Percentiles rank a stretch among this genome's conserved stretches.
These are phyloP conservation scores for Knoxdaviesia capensis DNA, from an alignment of 2,329 filamentous ascomycete genomes.

Conservation along the genomic window DNA sequence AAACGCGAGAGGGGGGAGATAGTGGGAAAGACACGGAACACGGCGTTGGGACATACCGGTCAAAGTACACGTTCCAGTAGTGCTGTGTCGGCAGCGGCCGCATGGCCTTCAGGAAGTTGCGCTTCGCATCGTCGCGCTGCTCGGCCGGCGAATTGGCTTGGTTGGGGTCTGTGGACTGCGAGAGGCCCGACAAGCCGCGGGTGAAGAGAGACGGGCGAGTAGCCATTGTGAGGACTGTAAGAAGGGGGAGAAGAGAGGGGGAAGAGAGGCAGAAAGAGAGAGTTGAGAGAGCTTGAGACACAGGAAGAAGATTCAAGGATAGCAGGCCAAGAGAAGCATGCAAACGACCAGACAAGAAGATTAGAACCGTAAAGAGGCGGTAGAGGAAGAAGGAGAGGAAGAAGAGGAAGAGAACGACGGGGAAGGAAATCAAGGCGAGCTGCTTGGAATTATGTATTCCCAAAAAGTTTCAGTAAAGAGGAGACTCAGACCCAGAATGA, in stretches of 20 bases:
- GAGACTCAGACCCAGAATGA: no score
- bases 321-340: neutral
- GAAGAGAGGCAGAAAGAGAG: neutral
- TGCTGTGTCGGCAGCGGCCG: constrained; percentile 58
- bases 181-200: constrained; percentile 39
- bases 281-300: constrained; percentile 1
- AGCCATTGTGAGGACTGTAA: constrained; percentile 23
- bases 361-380: neutral
- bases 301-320: neutral
- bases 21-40: neutral
- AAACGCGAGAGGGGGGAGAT: neutral
- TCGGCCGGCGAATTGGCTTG: constrained; percentile 48
- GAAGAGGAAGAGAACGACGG: neutral
- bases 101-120: constrained; percentile 60
- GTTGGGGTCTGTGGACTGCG: constrained; percentile 36
- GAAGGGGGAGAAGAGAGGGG: neutral
- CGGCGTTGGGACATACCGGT: constrained; percentile 22
- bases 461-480: no score
- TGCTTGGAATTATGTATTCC: no score
- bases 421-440: neutral
- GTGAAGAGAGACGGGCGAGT: constrained; percentile 38
- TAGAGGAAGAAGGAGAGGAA: neutral
- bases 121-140: constrained; percentile 59
- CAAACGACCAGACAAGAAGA: constrained; percentile 1
- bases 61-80: constrained; percentile 57